Percentiles rank a stretch among this genome's conserved stretches.
These are phyloP conservation scores for Wilhelminamyces savonicus DNA, from an alignment of 805 yeast species.

Conservation along the genomic window DNA sequence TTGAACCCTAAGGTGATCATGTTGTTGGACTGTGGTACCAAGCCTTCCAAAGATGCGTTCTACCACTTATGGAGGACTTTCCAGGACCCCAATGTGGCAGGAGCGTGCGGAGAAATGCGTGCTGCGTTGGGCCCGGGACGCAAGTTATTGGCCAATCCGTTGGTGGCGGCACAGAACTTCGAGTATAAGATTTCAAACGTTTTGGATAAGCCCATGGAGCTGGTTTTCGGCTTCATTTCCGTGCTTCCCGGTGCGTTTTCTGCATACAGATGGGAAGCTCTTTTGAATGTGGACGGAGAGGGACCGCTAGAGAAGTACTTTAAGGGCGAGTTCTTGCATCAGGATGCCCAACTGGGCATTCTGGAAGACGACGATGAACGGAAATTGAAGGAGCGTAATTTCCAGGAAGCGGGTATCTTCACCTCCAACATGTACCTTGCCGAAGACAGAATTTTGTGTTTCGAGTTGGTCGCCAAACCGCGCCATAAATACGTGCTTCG, in stretches of 20 bases:
- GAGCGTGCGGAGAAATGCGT: conserved; percentile 96
- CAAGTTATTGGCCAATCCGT: conserved; percentile 60
- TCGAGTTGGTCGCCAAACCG: conserved; percentile 89
- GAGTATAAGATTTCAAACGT: conserved; percentile 95
- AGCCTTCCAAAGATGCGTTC: conserved; percentile 77
- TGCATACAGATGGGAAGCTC: conserved; percentile 83
- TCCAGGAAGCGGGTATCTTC: conserved; percentile 60
- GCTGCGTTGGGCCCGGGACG: conserved; percentile 60
- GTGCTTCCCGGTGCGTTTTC: conserved; percentile 97
- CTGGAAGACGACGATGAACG: conserved; percentile 30
- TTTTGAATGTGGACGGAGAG: conserved; percentile 63
- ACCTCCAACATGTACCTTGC: conserved; percentile 95
- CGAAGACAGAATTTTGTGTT: conserved; percentile 92
- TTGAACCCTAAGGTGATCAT: conserved; percentile 79
- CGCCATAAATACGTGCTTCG: conserved; percentile 83
- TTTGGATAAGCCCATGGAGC: conserved; percentile 92
- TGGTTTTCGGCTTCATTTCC: conserved; percentile 88
- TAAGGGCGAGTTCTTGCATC: conserved; percentile 82
- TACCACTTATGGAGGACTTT: conserved; percentile 89
- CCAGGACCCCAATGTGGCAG: conserved; percentile 77
- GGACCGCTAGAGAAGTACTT: conserved; percentile 87
- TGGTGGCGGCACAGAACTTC: conserved; percentile 94
- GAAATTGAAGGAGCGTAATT: conserved; percentile 25
- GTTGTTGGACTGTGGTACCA: conserved; percentile 90
- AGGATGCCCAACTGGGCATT: conserved; percentile 47